These are phyloP conservation scores for Verticillium klebahnii DNA, from an alignment of 2,329 filamentous ascomycete genomes.

Conservation along the genomic window DNA sequence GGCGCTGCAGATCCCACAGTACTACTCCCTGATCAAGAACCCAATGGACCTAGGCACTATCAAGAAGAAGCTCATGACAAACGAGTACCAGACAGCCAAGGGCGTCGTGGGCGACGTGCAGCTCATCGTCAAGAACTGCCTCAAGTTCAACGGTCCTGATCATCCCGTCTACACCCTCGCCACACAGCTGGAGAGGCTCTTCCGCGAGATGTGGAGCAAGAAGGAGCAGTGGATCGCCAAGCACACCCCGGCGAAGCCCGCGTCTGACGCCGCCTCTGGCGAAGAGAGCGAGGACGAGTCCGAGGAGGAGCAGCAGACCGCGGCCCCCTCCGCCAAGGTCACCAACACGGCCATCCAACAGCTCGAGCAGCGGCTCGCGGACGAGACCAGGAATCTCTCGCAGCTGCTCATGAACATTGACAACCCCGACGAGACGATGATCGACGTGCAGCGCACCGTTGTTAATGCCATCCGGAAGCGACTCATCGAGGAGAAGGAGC, in stretches of 20 bases:
- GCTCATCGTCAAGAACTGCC: constrained; percentile 85
- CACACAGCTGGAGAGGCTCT: constrained; percentile 68
- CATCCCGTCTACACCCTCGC: constrained; percentile 72
- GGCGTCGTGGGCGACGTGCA: constrained; percentile 82
- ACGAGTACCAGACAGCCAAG: constrained; percentile 75
- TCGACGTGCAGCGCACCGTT: constrained; percentile 56
- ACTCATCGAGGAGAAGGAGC: constrained; percentile 66
- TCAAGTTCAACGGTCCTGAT: constrained; percentile 75
- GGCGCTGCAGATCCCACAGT: constrained; percentile 86
- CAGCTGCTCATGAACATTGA: constrained; percentile 44
- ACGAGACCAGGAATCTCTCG: constrained; percentile 56
- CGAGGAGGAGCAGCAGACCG: constrained; percentile 62
- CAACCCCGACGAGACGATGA: constrained; percentile 45
- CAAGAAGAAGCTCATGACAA: constrained; percentile 67
- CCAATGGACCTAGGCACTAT: constrained; percentile 95
- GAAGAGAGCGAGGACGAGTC: constrained; percentile 66
- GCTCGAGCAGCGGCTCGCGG: constrained; percentile 45
- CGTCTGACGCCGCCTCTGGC: constrained; percentile 57
- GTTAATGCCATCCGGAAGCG: constrained; percentile 64
- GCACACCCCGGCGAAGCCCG: constrained; percentile 53
- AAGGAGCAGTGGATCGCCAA: constrained; percentile 79
- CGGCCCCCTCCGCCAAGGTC: constrained; percentile 54
- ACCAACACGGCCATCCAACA: constrained; percentile 42
- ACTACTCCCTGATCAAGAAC: constrained; percentile 90
- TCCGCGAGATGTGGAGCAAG: constrained; percentile 69